A percentile compares a stretch with the other conserved stretches of the same genome.
These are phyloP conservation scores for Pythium phragmiticola DNA, from an alignment of 352 stramenopile species.

Conservation along the genomic window DNA sequence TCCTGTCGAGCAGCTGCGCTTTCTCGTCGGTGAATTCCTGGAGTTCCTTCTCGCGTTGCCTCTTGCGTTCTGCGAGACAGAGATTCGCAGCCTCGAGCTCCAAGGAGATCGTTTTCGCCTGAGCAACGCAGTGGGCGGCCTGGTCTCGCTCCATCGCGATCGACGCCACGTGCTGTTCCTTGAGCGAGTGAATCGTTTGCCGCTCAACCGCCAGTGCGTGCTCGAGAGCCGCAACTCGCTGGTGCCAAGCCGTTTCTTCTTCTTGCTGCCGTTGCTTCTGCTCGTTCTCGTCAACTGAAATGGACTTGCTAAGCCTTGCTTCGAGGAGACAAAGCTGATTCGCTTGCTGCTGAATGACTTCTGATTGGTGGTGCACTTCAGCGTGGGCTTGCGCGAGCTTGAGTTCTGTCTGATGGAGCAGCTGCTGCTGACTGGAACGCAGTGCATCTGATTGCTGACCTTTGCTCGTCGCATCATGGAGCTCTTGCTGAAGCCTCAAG, in stretches of 20 bases:
- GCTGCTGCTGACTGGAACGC: background rate
- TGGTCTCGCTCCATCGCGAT: constrained; percentile 46
- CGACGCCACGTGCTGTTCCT: constrained; percentile 38
- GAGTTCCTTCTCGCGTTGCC: constrained; percentile 47
- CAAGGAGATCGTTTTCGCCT: constrained; percentile 37
- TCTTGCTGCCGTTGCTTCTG: constrained; percentile 33
- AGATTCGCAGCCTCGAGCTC: constrained; percentile 74
- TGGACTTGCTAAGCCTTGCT: constrained; percentile 44
- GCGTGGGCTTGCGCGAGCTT: constrained; percentile 24
- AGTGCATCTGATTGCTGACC: background rate
- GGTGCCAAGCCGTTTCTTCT: constrained; percentile 62
- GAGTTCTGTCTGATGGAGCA: constrained; percentile 31
- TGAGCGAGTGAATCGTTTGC: constrained; percentile 38
- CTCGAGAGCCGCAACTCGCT: constrained; percentile 54
- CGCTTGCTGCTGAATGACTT: constrained; percentile 35
- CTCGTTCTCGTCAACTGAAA: constrained; percentile 54
- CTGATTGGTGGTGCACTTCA: constrained; percentile 37
- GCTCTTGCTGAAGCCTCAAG: background rate
- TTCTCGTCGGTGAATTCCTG: constrained; percentile 30
- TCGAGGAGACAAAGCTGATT: constrained; percentile 52
- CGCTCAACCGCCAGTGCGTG: constrained; percentile 44
- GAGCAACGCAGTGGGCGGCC: constrained; percentile 37
- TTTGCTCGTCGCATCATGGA: constrained; percentile 5
- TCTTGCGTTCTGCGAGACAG: constrained; percentile 67
- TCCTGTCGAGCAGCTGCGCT: constrained; percentile 24